Conservation (phyloP, 345 rosid genomes). For the Triadica sebifera region DNA sequence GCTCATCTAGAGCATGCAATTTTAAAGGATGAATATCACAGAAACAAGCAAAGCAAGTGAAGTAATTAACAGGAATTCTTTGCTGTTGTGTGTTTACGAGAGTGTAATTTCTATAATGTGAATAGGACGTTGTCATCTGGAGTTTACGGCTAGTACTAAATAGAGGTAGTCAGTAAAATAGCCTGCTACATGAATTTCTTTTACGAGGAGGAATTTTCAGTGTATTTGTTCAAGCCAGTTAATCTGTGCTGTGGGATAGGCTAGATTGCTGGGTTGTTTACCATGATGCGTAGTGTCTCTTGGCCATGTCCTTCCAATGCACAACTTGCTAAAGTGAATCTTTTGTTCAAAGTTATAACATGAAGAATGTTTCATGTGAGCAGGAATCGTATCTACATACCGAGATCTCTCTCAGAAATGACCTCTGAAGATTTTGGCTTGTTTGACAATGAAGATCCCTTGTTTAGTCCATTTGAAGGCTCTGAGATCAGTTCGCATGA, state of each 20-base stretch:
- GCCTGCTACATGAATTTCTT: no score
- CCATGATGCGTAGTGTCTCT: not conserved
- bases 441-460: not conserved
- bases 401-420: not conserved
- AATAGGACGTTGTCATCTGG: no score
- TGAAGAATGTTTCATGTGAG: not conserved
- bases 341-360: not conserved
- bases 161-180: no score
- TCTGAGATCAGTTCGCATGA: not conserved
- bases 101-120: no score
- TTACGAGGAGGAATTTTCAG: no score
- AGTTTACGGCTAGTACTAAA: no score
- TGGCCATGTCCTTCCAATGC: not conserved
- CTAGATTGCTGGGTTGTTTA: no score
- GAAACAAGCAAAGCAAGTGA: not conserved
- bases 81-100: not conserved
- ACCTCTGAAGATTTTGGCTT: not conserved
- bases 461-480: not conserved
- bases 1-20: not conserved
- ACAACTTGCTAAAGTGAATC: not conserved
- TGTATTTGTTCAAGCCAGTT: no score
- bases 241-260: no score
- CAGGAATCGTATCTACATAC: not conserved
- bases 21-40: not conserved
- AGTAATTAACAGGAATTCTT: not conserved